Evolutionary conservation across 352 stramenopile genomes (phyloP).

Genomic region (Globisporangium parvum): DNA sequence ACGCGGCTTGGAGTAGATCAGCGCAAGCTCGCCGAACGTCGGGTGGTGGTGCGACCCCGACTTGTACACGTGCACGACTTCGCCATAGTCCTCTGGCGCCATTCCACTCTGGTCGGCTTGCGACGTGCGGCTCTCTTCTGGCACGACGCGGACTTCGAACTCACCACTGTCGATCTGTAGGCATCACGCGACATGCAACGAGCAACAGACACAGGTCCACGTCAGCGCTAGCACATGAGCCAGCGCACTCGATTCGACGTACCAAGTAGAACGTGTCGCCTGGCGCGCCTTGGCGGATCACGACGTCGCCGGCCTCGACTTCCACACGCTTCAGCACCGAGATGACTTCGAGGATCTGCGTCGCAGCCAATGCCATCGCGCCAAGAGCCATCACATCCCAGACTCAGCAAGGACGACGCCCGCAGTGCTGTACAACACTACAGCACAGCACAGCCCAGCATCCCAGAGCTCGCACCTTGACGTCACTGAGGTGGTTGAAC

Average conservation of each 20-base stretch:
- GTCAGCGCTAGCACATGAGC: too few relatives aligned
- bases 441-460: too few relatives aligned
- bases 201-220: background rate
- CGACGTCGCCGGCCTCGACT: constrained; percentile 80
- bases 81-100: constrained; percentile 37
- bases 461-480: constrained; percentile 52
- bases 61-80: constrained; percentile 76
- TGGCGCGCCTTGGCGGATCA: constrained; percentile 90
- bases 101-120: constrained; percentile 5
- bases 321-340: constrained; percentile 76
- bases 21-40: constrained; percentile 82
- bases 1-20: constrained; percentile 84
- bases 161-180: constrained; percentile 62
- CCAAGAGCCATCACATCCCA: background rate
- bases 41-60: constrained; percentile 48
- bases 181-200: too few relatives aligned
- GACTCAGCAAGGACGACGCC: background rate
- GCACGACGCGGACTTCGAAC: constrained; percentile 69
- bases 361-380: background rate
- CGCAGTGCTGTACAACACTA: too few relatives aligned
- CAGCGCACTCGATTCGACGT: background rate
- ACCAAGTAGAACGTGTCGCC: constrained; percentile 94
- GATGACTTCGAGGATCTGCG: constrained; percentile 78
- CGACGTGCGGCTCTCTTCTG: constrained; percentile 22
- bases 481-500: constrained; percentile 88